phyloP scores from a whole-genome alignment of 176 grass and related monocot species.

The Microstegium vimineum region DNA sequence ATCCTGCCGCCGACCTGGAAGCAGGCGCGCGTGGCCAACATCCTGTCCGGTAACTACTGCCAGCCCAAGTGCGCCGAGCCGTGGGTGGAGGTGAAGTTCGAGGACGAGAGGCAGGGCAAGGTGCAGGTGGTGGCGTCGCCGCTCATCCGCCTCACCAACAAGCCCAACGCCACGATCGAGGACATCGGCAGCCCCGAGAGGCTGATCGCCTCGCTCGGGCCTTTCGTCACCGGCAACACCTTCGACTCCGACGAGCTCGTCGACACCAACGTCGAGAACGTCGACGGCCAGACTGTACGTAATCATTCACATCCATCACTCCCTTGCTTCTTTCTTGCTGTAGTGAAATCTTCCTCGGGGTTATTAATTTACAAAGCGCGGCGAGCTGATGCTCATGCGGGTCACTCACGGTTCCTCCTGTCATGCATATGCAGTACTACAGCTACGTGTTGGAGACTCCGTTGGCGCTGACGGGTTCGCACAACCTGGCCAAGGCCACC shows the following conservation, averaged over 20 bases:
- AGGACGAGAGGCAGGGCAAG: constrained; percentile 90
- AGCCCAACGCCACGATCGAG: constrained; percentile 85
- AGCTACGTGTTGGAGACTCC: constrained; percentile 92
- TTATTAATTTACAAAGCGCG: background rate
- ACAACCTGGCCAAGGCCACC: constrained; percentile 97
- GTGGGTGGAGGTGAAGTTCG: constrained; percentile 99
- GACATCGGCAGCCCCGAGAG: constrained; percentile 91
- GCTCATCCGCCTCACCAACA: constrained; percentile 84
- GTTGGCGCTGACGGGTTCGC: constrained; percentile 72
- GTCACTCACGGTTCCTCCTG: background rate
- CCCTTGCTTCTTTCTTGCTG: background rate
- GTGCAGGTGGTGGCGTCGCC: constrained; percentile 90
- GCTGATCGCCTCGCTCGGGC: constrained; percentile 82
- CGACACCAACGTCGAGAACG: constrained; percentile 61
- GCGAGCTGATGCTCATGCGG: background rate
- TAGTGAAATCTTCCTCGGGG: background rate
- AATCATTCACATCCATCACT: background rate
- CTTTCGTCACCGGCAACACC: constrained; percentile 96
- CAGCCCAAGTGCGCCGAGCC: constrained; percentile 97
- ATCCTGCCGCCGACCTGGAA: constrained; percentile 88
- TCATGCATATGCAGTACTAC: constrained; percentile 86
- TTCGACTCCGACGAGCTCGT: constrained; percentile 78
- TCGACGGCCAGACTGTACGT: constrained; percentile 73
- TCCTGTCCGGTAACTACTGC: constrained; percentile 96
- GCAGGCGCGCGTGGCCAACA: constrained; percentile 83